Base-by-base conservation (phyloP, 148 eudicot genomes). In the Spergularia marina region DNA sequence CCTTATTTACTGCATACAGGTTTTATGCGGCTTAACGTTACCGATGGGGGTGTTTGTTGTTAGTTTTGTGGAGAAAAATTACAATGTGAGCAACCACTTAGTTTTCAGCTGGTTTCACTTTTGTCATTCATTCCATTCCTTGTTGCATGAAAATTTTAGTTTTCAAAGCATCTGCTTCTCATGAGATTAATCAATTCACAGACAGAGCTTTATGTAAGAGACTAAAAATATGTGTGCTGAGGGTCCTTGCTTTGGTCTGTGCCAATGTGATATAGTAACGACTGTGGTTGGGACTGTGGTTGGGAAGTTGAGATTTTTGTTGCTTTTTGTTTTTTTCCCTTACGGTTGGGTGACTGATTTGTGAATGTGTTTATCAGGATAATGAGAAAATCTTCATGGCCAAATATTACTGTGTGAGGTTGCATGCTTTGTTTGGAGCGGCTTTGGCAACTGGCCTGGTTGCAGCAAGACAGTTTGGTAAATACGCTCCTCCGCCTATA, bases 361-460 rank as follows among this genome's bases (percentile, higher is more conserved):
- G 10, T 72, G 18, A 39, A 62, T 41, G 14, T 68, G 52, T 21
- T 73, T 13, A 58, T 58, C 75, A 90, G 97, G 97, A 90, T 74
- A 88, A 82, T 21, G 65, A 77, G 25, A 92, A 87, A 84, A 92
- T 90, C 11, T 89, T 90, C 79, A 84, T 89, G 87, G 89, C 92
- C 4, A 92, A 92, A 75, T 92, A 92, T 78, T 85, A 77, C 65
- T 92, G 97, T 52, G 91, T 88, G 77, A 86, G 93, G 72, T 83
- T 92, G 80, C 91, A 88, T 77, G 79, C 87, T 71, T 18, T 83
- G 39, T 83, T 88, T 62, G 93, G 91, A 66, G 72, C 77, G 63
- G 88, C 90, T 60, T 78, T 85, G 83, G 83, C 93, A 17, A 83
- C 80, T 25, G 97, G 95, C 55, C 85, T 92, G 71, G 90, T 89